Evolutionary conservation across 768 basidiomycete species (phyloP).

Genomic region (Russula dissimulans): DNA sequence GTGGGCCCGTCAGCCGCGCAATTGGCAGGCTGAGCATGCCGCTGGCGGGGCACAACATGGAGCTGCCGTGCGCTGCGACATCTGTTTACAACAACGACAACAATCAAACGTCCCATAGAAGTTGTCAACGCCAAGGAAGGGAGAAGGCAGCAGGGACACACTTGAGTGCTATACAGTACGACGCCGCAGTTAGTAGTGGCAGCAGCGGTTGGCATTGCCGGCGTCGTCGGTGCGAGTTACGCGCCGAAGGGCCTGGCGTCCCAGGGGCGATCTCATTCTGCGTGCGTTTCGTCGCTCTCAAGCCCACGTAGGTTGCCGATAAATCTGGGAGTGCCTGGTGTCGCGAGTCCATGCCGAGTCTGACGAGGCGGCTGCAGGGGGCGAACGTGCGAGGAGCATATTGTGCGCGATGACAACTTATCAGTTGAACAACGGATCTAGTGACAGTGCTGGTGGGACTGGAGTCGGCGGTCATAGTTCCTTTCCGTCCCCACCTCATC

Average conservation of each 20-base stretch:
- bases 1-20: conserved; percentile 64
- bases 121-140: neutral
- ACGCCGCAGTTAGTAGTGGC: neutral
- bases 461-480: neutral
- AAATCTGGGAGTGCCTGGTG: conserved; percentile 29
- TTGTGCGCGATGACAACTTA: conserved; percentile 44
- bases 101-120: conserved; percentile 52
- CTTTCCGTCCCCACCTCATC: no score
- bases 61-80: conserved; percentile 35
- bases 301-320: conserved; percentile 77
- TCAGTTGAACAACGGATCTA: conserved; percentile 38
- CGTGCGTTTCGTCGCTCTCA: conserved; percentile 42
- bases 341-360: neutral
- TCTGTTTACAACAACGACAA: neutral
- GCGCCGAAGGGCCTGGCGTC: conserved; percentile 2
- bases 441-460: conserved; percentile 28
- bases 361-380: conserved; percentile 31
- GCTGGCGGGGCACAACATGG: conserved; percentile 42
- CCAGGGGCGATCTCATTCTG: conserved; percentile 24
- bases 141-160: neutral
- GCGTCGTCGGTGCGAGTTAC: neutral
- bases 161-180: neutral
- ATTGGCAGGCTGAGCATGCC: no score
- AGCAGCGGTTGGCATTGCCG: neutral
- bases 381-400: conserved; percentile 58